Conservation (phyloP, 805 yeast species). For the Lipomyces sp. region DNA sequence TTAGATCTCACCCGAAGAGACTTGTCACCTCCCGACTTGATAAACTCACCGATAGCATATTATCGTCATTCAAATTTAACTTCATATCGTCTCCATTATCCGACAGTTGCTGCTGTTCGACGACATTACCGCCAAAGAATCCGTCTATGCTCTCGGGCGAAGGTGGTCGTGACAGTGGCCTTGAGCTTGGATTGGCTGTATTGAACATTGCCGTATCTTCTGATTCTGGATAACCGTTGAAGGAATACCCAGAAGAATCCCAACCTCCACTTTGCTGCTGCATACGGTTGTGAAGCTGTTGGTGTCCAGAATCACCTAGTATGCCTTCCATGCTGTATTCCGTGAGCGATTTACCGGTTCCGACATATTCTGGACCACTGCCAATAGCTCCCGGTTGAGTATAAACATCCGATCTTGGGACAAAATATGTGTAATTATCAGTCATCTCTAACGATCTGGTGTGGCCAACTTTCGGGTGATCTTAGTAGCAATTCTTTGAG, state of each 20-base stretch:
- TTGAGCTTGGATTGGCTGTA: background rate
- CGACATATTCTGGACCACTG: background rate
- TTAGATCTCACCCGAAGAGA: too few species aligned
- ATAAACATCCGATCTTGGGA: background rate
- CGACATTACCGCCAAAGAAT: background rate
- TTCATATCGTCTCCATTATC: slow-evolving; percentile 12
- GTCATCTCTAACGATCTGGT: background rate
- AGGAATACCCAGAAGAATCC: background rate
- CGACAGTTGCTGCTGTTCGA: background rate
- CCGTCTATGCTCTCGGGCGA: background rate
- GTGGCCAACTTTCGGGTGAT: too few species aligned
- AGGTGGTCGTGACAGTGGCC: background rate
- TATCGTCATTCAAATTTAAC: slow-evolving; percentile 10
- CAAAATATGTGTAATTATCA: background rate
- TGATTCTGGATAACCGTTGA: background rate
- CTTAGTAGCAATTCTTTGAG: too few species aligned
- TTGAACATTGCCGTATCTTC: background rate
- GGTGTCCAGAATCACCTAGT: background rate
- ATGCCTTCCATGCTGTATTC: background rate
- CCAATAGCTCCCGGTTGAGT: background rate
- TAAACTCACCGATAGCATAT: slow-evolving; percentile 14
- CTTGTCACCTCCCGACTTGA: too few species aligned
- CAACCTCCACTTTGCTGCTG: background rate
- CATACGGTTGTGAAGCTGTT: background rate
- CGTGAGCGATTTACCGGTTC: background rate